Conservation (phyloP, 305 asterid species). For the Ajuga reptans region DNA sequence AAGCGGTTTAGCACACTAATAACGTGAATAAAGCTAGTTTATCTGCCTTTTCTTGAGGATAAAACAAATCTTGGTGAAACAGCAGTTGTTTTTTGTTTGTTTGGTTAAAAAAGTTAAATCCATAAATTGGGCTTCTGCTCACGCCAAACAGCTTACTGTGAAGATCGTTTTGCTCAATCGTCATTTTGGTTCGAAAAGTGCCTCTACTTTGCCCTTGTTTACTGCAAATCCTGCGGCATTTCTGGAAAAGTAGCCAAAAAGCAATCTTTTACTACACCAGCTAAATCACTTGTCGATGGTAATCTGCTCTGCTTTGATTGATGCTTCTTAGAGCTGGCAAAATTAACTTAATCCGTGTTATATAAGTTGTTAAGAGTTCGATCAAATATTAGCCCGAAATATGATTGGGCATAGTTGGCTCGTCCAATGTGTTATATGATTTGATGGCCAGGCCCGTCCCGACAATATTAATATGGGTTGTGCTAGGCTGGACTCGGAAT, state of each 20-base stretch:
- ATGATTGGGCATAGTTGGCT: too few relatives aligned
- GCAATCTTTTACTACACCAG: too few relatives aligned
- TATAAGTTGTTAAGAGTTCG: too few relatives aligned
- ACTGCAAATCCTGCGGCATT: neutral
- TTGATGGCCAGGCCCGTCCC: too few relatives aligned
- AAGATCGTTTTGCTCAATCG: neutral
- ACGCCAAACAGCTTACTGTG: constrained; percentile 24
- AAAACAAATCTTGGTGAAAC: constrained; percentile 15
- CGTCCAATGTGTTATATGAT: too few relatives aligned
- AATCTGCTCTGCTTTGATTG: too few relatives aligned
- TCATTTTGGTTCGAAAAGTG: neutral
- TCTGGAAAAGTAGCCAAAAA: neutral
- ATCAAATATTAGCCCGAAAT: too few relatives aligned
- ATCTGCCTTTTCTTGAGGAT: constrained; percentile 17
- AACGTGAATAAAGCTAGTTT: constrained; percentile 42
- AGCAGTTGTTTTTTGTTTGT: constrained; percentile 19
- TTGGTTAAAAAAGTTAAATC: neutral
- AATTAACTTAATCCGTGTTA: too few relatives aligned
- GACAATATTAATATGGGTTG: too few relatives aligned
- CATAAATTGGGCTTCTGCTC: constrained; percentile 19
- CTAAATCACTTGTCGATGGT: too few relatives aligned
- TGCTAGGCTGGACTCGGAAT: too few relatives aligned
- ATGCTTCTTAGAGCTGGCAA: too few relatives aligned
- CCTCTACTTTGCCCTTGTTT: neutral
- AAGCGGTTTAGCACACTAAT: constrained; percentile 26